These are phyloP conservation scores for Citrullus colocynthis DNA, from an alignment of 306 rosid species.

Conservation along the genomic window DNA sequence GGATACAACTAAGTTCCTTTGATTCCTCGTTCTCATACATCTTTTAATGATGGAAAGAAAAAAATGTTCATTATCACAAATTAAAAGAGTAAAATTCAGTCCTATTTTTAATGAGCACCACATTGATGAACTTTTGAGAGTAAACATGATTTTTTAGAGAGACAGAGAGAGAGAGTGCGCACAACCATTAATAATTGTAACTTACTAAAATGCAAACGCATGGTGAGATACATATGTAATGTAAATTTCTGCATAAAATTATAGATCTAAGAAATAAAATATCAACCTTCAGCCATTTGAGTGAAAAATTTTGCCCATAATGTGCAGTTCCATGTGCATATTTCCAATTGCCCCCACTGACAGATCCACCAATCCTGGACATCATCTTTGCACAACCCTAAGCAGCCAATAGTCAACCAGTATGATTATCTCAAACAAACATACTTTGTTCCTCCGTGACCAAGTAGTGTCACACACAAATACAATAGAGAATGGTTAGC, in stretches of 20 bases:
- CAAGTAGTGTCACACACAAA: neutral
- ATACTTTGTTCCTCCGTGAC: neutral
- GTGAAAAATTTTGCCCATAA: constrained; percentile 89
- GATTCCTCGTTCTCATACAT: neutral
- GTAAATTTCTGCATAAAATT: neutral
- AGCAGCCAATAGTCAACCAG: constrained; percentile 2
- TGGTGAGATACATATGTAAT: neutral
- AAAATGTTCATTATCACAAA: neutral
- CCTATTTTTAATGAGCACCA: neutral
- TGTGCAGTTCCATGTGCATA: constrained; percentile 99
- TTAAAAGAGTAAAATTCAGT: neutral
- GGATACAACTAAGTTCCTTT: neutral
- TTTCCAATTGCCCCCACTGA: constrained; percentile 98
- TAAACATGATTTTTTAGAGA: too few species aligned
- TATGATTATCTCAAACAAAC: neutral
- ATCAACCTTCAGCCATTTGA: constrained; percentile 88
- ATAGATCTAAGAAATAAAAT: constrained; percentile 5
- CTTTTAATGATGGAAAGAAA: neutral
- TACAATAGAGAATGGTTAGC: neutral
- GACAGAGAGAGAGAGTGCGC: neutral
- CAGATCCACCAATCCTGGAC: constrained; percentile 96
- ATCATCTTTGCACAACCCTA: constrained; percentile 99
- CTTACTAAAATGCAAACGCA: neutral
- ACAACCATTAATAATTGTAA: neutral
- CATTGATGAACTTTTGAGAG: neutral